These are phyloP conservation scores for Metroxylon sagu DNA, from an alignment of 176 grass and related monocot genomes.

Conservation along the genomic window DNA sequence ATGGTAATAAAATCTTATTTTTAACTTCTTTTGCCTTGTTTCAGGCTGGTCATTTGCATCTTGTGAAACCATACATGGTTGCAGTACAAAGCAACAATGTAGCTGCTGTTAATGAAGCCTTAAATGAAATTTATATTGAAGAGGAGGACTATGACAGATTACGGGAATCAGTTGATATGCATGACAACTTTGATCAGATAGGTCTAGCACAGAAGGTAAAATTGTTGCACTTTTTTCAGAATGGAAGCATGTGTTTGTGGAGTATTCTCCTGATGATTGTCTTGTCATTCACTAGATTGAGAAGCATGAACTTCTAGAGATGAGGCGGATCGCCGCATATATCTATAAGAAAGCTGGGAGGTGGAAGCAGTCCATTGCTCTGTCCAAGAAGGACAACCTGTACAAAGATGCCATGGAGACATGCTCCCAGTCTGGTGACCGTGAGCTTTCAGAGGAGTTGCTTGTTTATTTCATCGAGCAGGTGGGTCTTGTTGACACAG, in stretches of 20 bases:
- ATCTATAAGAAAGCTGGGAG: slow-evolving; percentile 4
- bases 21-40: neutral
- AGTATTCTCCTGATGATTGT: neutral
- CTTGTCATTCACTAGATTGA: neutral
- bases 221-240: neutral
- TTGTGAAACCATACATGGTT: neutral
- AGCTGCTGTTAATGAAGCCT: neutral
- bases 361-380: neutral
- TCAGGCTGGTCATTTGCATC: neutral
- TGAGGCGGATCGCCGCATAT: neutral
- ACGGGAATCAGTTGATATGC: neutral
- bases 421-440: neutral
- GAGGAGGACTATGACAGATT: neutral
- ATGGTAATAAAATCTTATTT: neutral
- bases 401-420: slow-evolving; percentile 3
- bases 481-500: neutral
- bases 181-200: slow-evolving; percentile 3
- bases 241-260: neutral
- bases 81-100: slow-evolving; percentile 2
- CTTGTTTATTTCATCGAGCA: slow-evolving; percentile 1
- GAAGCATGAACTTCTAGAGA: neutral
- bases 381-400: neutral
- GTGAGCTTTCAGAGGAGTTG: neutral
- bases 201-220: neutral
- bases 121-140: neutral